Conservation (phyloP, 805 yeast genomes). For the Metschnikowia corniflorae region DNA sequence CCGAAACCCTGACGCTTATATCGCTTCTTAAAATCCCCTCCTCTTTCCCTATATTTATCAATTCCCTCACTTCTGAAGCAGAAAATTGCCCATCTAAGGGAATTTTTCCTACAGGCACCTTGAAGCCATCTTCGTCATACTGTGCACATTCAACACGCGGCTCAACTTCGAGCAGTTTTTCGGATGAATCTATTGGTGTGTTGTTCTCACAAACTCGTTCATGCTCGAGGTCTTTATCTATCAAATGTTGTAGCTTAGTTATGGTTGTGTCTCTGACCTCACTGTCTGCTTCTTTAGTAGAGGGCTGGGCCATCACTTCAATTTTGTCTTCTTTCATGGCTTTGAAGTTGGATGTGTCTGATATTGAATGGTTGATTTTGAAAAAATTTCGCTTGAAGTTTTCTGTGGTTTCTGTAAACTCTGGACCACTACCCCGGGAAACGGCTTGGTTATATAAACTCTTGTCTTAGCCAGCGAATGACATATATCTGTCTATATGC, state of each 20-base stretch:
- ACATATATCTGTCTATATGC: too few species aligned
- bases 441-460: too few species aligned
- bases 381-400: too few species aligned
- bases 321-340: conserved; percentile 18
- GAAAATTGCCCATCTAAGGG: conserved; percentile 42
- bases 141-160: conserved; percentile 2
- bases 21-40: conserved; percentile 27
- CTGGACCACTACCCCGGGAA: too few species aligned
- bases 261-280: conserved; percentile 18
- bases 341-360: too few species aligned
- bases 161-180: neutral
- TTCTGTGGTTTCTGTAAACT: too few species aligned
- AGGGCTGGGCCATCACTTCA: conserved; percentile 29
- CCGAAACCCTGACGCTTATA: conserved; percentile 26
- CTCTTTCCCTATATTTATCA: conserved; percentile 30
- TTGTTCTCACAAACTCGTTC: neutral
- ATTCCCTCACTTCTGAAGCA: conserved; percentile 28
- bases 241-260: conserved; percentile 26
- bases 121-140: conserved; percentile 35
- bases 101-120: conserved; percentile 35
- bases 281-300: conserved; percentile 4
- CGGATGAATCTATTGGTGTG: neutral
- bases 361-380: too few species aligned
- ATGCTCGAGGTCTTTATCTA: conserved; percentile 18
- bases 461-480: too few species aligned